These are phyloP conservation scores for Scheffersomyces illinoinensis DNA, from an alignment of 1,139 yeast genomes.

Conservation along the genomic window DNA sequence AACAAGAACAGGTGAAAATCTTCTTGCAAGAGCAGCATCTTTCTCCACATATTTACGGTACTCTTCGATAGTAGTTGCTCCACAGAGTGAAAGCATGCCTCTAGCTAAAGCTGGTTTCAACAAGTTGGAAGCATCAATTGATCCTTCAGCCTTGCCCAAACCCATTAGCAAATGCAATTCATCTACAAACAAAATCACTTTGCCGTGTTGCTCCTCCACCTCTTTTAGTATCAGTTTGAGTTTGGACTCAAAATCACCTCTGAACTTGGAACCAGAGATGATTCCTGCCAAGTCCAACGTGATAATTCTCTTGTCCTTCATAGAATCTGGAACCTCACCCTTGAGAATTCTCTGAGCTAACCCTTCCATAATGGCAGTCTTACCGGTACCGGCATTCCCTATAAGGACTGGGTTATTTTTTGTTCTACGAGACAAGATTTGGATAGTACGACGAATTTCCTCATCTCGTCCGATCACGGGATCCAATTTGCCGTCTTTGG, in stretches of 20 bases:
- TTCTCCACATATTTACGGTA: conserved; percentile 85
- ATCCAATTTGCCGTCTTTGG: conserved; percentile 86
- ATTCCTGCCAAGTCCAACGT: conserved; percentile 86
- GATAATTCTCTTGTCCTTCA: conserved; percentile 80
- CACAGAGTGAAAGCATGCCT: conserved; percentile 91
- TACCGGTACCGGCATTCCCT: conserved; percentile 98
- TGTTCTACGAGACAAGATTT: conserved; percentile 86
- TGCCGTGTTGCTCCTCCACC: conserved; percentile 79
- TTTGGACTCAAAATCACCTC: conserved; percentile 95
- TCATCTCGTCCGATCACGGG: conserved; percentile 98
- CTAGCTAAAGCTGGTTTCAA: conserved; percentile 93
- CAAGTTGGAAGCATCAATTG: conserved; percentile 92
- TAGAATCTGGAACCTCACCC: conserved; percentile 92
- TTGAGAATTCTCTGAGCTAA: conserved; percentile 88
- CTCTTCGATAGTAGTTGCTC: conserved; percentile 93
- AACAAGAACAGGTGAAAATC: conserved; percentile 86
- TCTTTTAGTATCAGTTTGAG: conserved; percentile 82
- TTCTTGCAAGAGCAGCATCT: conserved; percentile 87
- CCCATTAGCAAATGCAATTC: conserved; percentile 92
- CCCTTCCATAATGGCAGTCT: conserved; percentile 95
- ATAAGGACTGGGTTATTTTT: conserved; percentile 93
- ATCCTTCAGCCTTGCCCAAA: conserved; percentile 91
- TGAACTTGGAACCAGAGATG: conserved; percentile 90
- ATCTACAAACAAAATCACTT: conserved; percentile 83
- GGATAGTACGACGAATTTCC: conserved; percentile 89